Evolutionary conservation across 176 grass and related monocot species (phyloP).

Genomic region (Musa schizocarpa): DNA sequence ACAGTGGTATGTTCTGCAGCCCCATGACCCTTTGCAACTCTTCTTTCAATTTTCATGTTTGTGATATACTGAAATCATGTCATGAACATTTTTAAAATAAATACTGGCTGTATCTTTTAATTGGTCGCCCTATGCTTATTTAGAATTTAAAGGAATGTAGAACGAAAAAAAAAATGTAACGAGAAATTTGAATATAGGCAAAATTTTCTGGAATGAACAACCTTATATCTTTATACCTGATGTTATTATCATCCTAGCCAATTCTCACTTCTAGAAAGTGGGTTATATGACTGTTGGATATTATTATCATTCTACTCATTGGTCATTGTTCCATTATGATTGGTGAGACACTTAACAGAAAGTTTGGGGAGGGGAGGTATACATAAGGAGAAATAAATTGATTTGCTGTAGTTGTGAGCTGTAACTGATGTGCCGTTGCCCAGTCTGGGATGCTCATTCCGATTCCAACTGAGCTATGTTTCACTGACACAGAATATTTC

Average conservation of each 20-base stretch:
- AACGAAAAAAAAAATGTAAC: too few relatives aligned
- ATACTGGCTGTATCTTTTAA: background rate
- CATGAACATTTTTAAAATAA: background rate
- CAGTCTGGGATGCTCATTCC: too few relatives aligned
- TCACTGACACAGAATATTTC: background rate
- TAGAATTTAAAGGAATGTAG: background rate
- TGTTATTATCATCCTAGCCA: too few relatives aligned
- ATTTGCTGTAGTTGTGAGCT: too few relatives aligned
- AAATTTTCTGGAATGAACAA: too few relatives aligned
- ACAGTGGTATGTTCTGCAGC: constrained; percentile 45
- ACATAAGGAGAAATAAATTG: too few relatives aligned
- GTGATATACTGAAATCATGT: background rate
- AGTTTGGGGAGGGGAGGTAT: too few relatives aligned
- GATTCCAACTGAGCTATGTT: background rate
- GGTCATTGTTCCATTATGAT: too few relatives aligned
- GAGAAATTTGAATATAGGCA: too few relatives aligned
- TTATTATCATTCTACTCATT: background rate
- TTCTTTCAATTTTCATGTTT: background rate
- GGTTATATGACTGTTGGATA: background rate
- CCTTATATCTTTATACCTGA: too few relatives aligned
- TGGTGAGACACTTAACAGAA: too few relatives aligned
- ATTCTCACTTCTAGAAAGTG: background rate
- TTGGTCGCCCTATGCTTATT: background rate
- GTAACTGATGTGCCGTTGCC: too few relatives aligned
- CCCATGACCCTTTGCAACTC: background rate